Conservation (phyloP, 305 asterid genomes). For the Fraxinus paxiana region DNA sequence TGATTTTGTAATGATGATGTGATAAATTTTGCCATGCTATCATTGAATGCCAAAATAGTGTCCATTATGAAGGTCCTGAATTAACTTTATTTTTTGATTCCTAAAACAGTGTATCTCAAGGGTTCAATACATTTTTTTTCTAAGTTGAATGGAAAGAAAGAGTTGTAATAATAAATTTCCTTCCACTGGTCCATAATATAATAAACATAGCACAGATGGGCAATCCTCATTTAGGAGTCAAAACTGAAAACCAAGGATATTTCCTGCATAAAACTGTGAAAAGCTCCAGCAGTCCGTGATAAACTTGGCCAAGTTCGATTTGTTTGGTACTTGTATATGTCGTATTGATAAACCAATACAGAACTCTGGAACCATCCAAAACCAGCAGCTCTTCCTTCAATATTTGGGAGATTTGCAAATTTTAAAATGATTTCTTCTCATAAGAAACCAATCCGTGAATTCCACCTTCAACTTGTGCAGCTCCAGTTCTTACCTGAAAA, state of each 20-base stretch:
- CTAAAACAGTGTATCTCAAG: no score
- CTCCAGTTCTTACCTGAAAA: conserved; percentile 75
- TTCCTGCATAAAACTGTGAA: not conserved
- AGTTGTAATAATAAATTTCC: not conserved
- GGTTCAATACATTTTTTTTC: no score
- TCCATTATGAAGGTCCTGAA: no score
- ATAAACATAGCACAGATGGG: not conserved
- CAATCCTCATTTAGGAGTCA: not conserved
- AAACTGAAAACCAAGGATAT: not conserved
- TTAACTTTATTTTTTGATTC: no score
- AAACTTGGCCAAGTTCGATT: not conserved
- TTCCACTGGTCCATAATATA: not conserved
- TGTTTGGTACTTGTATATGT: not conserved
- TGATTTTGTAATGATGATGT: no score
- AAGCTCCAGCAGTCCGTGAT: not conserved
- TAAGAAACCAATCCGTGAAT: conserved; percentile 77
- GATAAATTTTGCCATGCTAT: no score
- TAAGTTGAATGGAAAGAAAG: no score
- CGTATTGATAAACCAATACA: not conserved
- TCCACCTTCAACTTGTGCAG: conserved; percentile 94
- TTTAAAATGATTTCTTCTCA: conserved; percentile 66
- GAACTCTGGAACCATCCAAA: not conserved
- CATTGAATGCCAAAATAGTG: no score
- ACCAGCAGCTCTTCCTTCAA: not conserved
- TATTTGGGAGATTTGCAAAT: not conserved